Evolutionary conservation across 345 rosid species (phyloP).

Genomic region (Eucalyptus virginea): DNA sequence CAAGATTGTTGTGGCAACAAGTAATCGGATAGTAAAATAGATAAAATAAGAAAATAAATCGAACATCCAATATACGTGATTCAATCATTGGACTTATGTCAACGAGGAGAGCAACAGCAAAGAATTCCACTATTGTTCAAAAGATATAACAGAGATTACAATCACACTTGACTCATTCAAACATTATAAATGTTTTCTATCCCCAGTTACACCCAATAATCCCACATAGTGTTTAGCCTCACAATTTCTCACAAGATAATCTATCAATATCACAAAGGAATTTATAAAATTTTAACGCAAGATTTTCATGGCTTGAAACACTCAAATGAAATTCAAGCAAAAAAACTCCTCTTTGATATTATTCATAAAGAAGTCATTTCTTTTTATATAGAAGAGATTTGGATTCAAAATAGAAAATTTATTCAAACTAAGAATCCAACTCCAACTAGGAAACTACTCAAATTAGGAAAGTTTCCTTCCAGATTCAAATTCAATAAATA

Average conservation of each 20-base stretch:
- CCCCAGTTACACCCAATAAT: neutral
- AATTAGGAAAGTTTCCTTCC: no score
- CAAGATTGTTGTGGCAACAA: neutral
- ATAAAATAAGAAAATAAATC: no score
- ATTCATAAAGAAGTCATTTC: neutral
- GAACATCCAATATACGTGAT: no score
- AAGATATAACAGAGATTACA: neutral
- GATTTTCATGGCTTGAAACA: neutral
- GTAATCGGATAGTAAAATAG: no score
- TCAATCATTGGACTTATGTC: neutral
- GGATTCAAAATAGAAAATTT: neutral
- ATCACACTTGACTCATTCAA: no score
- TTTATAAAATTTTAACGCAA: no score
- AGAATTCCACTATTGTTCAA: neutral
- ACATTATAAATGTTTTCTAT: no score
- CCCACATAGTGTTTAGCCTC: neutral
- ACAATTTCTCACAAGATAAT: neutral
- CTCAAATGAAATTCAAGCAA: neutral
- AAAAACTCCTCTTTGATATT: neutral
- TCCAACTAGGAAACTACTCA: neutral
- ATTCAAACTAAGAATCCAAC: neutral
- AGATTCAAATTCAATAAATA: neutral
- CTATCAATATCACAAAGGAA: neutral
- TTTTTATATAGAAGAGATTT: neutral
- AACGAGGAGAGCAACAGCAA: rapidly evolving